Conservation (phyloP, 306 rosid genomes). For the Dicorynia guianensis region DNA sequence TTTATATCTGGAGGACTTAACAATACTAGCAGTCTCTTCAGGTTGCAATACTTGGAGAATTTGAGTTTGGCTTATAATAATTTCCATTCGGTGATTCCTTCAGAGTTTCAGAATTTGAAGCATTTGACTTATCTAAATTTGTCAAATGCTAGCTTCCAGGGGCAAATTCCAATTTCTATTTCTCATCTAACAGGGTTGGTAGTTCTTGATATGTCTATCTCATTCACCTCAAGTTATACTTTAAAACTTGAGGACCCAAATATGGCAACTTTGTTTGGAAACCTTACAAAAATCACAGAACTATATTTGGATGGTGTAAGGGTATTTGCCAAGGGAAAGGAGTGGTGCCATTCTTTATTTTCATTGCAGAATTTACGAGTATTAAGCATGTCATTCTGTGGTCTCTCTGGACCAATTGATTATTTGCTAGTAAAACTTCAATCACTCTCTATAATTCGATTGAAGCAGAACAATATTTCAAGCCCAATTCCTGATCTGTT, state of each 20-base stretch:
- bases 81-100: not conserved
- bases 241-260: too few species aligned
- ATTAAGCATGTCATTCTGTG: not conserved
- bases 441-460: not conserved
- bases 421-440: not conserved
- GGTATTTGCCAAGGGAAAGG: constrained; percentile 35
- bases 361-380: not conserved
- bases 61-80: constrained; percentile 4
- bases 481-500: not conserved
- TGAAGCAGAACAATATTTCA: not conserved
- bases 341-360: constrained; percentile 44
- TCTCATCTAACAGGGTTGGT: too few species aligned
- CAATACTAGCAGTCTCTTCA: constrained; percentile 13
- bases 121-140: constrained; percentile 10
- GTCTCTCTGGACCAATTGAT: constrained; percentile 28
- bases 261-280: not conserved
- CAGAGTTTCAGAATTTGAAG: not conserved
- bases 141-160: not conserved
- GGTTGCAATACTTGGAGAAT: constrained; percentile 16
- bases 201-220: too few species aligned
- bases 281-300: constrained; percentile 27
- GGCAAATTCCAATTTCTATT: too few species aligned
- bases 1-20: not conserved
- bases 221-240: too few species aligned
- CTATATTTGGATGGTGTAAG: constrained; percentile 43